phyloP scores from a whole-genome alignment of 2,329 filamentous ascomycete species.

The Pseudocercospora crystallina region DNA sequence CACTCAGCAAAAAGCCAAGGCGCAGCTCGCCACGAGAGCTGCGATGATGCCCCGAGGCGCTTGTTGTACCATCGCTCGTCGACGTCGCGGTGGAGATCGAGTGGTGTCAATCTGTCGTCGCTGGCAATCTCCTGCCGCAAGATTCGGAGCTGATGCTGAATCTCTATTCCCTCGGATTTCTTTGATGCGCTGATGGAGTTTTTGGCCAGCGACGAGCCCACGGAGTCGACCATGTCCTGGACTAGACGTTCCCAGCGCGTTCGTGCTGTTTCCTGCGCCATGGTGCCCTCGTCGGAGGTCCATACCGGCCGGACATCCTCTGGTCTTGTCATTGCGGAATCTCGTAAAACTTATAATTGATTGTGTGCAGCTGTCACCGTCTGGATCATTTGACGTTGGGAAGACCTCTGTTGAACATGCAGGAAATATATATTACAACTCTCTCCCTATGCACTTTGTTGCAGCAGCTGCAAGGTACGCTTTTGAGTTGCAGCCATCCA shows the following conservation, averaged over 20 bases:
- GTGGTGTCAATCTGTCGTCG: not conserved
- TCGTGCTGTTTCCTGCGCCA: conserved; percentile 13
- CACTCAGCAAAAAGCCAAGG: conserved; percentile 6
- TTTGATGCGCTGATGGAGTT: not conserved
- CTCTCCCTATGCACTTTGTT: not conserved
- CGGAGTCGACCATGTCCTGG: not conserved
- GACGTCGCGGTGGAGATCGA: conserved; percentile 1
- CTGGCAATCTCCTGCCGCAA: not conserved
- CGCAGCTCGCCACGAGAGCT: not conserved
- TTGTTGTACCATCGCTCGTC: conserved; percentile 1
- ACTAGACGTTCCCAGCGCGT: conserved; percentile 4
- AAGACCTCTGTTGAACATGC: not conserved
- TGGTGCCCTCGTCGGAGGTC: conserved; percentile 15
- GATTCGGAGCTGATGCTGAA: not conserved
- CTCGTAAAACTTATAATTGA: not conserved
- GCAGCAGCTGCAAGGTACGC: too few species aligned
- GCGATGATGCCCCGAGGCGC: not conserved
- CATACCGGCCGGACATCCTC: conserved; percentile 7
- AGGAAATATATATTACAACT: not conserved
- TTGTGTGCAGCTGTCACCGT: not conserved
- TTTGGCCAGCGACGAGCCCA: not conserved
- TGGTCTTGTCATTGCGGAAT: not conserved
- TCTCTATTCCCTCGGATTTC: not conserved
- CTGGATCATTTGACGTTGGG: not conserved
- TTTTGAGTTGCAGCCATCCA: not conserved